Base-by-base conservation (phyloP, 169 alveolate genomes). In the Eimeria nieschulzi region DNA sequence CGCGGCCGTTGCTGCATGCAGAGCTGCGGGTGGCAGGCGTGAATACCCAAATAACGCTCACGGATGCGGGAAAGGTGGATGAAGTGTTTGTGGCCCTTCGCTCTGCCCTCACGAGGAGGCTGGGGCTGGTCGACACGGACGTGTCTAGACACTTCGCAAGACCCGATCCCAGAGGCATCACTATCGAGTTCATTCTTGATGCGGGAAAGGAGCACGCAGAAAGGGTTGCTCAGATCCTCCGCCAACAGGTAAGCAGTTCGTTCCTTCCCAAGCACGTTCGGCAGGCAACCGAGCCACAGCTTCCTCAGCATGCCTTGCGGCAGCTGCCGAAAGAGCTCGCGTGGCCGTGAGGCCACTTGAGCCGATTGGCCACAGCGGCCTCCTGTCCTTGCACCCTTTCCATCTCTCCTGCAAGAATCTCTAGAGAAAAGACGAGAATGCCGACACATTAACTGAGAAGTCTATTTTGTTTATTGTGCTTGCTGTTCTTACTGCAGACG, bases 121-220 rank as follows among this genome's bases (percentile, higher is more conserved):
- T 88, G n/a, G 83, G 87, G 39, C 88, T 88, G 33, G 93, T 88
- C 39, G 93, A 88, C 68, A 75, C 78, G 26, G 93, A 88, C 59
- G 56, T 88, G 21, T 51, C 93, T 3, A 70, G 93, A 10, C 76
- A 23, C 26, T 54, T 76, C 33, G 63, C 88, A 9, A 21, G 93
- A 54, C 82, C 72, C n/a, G 93, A 83, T 13, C 90, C 93, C 9
- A 71, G 66, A 10, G 93, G 93, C 19, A 19, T 88, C 87, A 66
- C 84, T 10, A 5, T 78, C 82, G 87, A 75, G 83, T 46, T 61
- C 63, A 46, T 88, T 12, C 63, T 88, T 59, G 93, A 88, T 73
- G 87, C 93, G 10, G 93, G 93, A 68, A 59, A 75, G 70, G 73
- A 61, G 46, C 79, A 88, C 75, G 86, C 93, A 1, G 88, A 55